Percentiles rank a stretch among this genome's conserved stretches.
These are phyloP conservation scores for Mycena amicta DNA, from an alignment of 768 basidiomycete species.

Conservation along the genomic window DNA sequence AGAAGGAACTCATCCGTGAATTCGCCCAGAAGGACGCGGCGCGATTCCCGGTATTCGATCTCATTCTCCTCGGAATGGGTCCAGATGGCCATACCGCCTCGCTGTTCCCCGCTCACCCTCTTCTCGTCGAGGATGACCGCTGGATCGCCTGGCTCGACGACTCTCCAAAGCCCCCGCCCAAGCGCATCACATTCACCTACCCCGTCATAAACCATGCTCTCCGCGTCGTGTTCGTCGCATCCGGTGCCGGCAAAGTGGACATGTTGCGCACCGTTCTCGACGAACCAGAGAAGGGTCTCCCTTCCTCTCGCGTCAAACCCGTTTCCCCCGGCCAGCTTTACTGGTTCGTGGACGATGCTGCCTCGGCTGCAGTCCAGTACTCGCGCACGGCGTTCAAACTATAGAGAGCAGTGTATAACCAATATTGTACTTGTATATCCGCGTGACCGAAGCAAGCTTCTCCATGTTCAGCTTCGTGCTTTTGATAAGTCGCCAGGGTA, in stretches of 20 bases:
- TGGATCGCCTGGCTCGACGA: slow-evolving; percentile 96
- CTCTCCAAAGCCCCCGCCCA: slow-evolving; percentile 90
- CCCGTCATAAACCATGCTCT: slow-evolving; percentile 90
- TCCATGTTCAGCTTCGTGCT: slow-evolving; percentile 90
- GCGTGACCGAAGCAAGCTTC: neutral
- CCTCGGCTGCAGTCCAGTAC: slow-evolving; percentile 64
- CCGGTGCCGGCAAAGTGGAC: slow-evolving; percentile 82
- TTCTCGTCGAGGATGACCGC: slow-evolving; percentile 83
- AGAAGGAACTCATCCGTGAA: slow-evolving; percentile 80
- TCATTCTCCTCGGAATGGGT: slow-evolving; percentile 95
- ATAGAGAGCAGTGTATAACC: slow-evolving; percentile 29
- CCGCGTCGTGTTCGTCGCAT: slow-evolving; percentile 86
- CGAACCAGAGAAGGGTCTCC: slow-evolving; percentile 75
- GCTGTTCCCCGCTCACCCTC: slow-evolving; percentile 90
- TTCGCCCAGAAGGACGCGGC: slow-evolving; percentile 94
- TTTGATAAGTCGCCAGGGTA: slow-evolving; percentile 90
- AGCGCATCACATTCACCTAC: slow-evolving; percentile 89
- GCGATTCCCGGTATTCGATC: slow-evolving; percentile 95
- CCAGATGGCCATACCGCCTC: slow-evolving; percentile 98
- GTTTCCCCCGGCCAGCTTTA: slow-evolving; percentile 81
- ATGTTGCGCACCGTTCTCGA: slow-evolving; percentile 76
- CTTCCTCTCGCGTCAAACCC: slow-evolving; percentile 81
- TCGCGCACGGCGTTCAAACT: slow-evolving; percentile 59
- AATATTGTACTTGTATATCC: neutral
- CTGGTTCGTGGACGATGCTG: slow-evolving; percentile 94